Evolutionary conservation across 176 grass and related monocot species (phyloP), one percentile per base, ranked within the genome.

Genomic region (Thalia dealbata): DNA sequence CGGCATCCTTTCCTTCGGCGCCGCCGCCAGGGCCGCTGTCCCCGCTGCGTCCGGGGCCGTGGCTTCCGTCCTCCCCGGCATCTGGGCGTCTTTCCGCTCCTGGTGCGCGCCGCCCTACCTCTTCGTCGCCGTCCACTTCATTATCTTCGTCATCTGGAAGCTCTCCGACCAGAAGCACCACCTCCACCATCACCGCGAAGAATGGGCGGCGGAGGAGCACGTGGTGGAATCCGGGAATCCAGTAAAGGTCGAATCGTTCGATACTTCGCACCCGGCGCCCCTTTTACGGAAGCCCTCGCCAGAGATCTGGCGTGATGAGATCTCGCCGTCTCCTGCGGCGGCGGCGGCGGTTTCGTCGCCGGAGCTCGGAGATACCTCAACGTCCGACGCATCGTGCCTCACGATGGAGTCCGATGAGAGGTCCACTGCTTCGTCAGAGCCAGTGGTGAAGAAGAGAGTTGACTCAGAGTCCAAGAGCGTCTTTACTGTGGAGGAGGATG

Each of bases 141-240:
- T 75, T 23, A 75, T 75, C n/a, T 30, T 75, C 14, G 59, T 75
- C 6, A 75, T 75, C 32, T 75, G 73, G 73, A 75, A 64, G 73
- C 73, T 75, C 59, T 75, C 92, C 61, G 92, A 86, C 72, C 82
- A 84, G 42, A 92, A 76, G 74, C 84, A 88, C 51, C 71, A 62
- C 28, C 32, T 38, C 32, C 55, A 74, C n/a, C 43, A 3, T 44
- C 30, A 16, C 67, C 48, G 15, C 32, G 65, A 43, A 8, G 23
- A 14, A 28, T 61, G 56, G 32, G 62, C 76, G 75, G 77, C 81
- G 74, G 78, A 84, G 43, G 65, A 68, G 38, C 27, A 10, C 4
- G 10, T 27, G 65, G 60, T 54, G 0, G 84, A 81, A 26, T 67
- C 56, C 0, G 77, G 54, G 3, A 23, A 52, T 28, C 5, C 75